phyloP scores from a whole-genome alignment of 2,329 filamentous ascomycete genomes.

The Monilinia vaccinii-corymbosi region DNA sequence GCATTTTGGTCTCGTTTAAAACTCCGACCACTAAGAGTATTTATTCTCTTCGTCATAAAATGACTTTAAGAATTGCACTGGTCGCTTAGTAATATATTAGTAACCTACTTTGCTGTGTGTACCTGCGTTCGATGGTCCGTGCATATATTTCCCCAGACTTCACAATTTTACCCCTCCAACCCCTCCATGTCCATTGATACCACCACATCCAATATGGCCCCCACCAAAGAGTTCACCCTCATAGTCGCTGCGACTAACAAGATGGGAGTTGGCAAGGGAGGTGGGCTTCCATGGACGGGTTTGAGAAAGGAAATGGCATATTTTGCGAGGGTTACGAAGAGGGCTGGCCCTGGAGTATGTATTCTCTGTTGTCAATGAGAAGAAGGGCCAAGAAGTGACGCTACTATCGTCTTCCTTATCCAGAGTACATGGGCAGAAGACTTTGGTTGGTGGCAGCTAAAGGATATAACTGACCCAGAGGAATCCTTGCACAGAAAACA shows the following conservation, averaged over 20 bases:
- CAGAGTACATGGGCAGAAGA: not conserved
- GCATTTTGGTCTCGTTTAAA: not conserved
- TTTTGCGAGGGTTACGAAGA: conserved; percentile 80
- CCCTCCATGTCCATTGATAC: not conserved
- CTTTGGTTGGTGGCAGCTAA: not conserved
- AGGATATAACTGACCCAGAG: not conserved
- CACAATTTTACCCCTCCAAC: conserved; percentile 2
- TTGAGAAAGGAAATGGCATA: conserved; percentile 90
- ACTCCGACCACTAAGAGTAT: no score
- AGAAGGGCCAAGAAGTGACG: not conserved
- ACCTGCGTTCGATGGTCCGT: not conserved
- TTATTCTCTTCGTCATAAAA: no score
- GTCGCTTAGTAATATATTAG: not conserved
- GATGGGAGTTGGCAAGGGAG: conserved; percentile 78
- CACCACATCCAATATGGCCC: conserved; percentile 10
- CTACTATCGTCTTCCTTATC: not conserved
- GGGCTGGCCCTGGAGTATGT: conserved; percentile 33
- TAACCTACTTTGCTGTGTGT: not conserved
- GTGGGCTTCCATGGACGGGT: conserved; percentile 79
- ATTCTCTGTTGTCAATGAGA: not conserved
- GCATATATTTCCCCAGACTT: conserved; percentile 3
- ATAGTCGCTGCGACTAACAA: conserved; percentile 84
- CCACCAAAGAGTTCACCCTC: conserved; percentile 59
- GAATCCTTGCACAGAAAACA: conserved; percentile 9
- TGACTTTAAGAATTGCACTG: no score